A percentile compares a stretch with the other conserved stretches of the same genome.
Evolutionary conservation across 106 monocot species (phyloP).

Genomic region (Dendrobium nobile): DNA sequence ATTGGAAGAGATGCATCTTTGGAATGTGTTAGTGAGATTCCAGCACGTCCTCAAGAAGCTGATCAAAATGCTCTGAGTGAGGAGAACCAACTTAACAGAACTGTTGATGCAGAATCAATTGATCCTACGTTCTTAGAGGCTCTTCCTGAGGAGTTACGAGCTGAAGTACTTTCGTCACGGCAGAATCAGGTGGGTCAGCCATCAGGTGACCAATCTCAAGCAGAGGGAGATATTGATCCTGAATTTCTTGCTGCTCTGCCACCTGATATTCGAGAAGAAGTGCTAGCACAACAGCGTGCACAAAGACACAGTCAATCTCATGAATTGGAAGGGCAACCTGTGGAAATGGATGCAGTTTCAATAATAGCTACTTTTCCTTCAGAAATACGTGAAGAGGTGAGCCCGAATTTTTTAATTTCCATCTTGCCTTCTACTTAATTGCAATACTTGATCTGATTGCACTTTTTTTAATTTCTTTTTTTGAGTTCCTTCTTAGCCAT

Average conservation of each 20-base stretch:
- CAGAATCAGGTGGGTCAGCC: conserved; percentile 77
- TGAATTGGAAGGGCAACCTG: conserved; percentile 96
- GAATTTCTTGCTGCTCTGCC: conserved; percentile 99
- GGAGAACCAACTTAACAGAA: conserved; percentile 44
- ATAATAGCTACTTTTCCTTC: conserved; percentile 99
- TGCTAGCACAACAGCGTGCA: conserved; percentile 87
- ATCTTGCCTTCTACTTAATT: neutral
- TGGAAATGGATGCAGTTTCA: conserved; percentile 99
- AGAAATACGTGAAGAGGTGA: conserved; percentile 95
- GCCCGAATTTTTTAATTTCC: neutral
- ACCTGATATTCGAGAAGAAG: conserved; percentile 93
- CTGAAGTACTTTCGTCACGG: conserved; percentile 92
- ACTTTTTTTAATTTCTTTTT: neutral
- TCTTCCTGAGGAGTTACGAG: conserved; percentile 86
- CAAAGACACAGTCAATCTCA: conserved; percentile 80
- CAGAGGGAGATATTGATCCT: conserved; percentile 85
- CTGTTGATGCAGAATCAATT: conserved; percentile 50
- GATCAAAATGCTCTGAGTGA: conserved; percentile 32
- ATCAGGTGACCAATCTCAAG: conserved; percentile 64
- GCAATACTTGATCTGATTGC: neutral
- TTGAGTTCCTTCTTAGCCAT: neutral
- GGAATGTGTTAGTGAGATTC: conserved; percentile 87
- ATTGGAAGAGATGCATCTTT: conserved; percentile 55
- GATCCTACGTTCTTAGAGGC: conserved; percentile 98
- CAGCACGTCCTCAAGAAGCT: conserved; percentile 38